Evolutionary conservation across 2,329 filamentous ascomycete genomes (phyloP).

Genomic region (Tolypocladium sp.): DNA sequence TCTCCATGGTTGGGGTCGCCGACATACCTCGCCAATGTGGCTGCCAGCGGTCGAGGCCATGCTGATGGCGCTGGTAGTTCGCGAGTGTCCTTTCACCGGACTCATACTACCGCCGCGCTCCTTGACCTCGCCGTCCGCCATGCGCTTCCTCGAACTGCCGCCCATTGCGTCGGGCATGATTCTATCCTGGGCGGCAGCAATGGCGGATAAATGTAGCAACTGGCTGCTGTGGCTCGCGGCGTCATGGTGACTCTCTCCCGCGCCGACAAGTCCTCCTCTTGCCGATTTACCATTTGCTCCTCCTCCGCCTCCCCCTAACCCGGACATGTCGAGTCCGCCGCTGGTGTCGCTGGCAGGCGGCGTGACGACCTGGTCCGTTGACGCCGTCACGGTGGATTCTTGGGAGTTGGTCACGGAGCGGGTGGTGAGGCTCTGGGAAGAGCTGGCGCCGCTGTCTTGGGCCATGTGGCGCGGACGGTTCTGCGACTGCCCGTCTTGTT

Average conservation of each 20-base stretch:
- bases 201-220: slow-evolving; percentile 46
- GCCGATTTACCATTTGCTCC: not conserved
- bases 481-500: not conserved
- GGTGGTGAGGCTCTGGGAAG: slow-evolving; percentile 6
- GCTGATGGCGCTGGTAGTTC: slow-evolving; percentile 62
- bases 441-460: slow-evolving; percentile 4
- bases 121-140: slow-evolving; percentile 67
- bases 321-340: slow-evolving; percentile 4
- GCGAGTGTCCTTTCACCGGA: slow-evolving; percentile 50
- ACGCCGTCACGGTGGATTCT: slow-evolving; percentile 15
- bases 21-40: slow-evolving; percentile 68
- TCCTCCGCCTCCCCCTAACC: no score
- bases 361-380: slow-evolving; percentile 17
- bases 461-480: not conserved
- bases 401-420: slow-evolving; percentile 14
- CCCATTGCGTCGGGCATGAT: slow-evolving; percentile 29
- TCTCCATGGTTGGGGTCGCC: not conserved
- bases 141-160: slow-evolving; percentile 56
- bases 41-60: slow-evolving; percentile 50
- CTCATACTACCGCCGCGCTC: slow-evolving; percentile 33
- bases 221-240: slow-evolving; percentile 39
- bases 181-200: slow-evolving; percentile 45
- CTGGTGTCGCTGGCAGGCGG: slow-evolving; percentile 16
- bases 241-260: slow-evolving; percentile 7
- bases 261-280: not conserved